Base-by-base conservation (phyloP, 345 rosid species). In the Gossypium turneri region DNA sequence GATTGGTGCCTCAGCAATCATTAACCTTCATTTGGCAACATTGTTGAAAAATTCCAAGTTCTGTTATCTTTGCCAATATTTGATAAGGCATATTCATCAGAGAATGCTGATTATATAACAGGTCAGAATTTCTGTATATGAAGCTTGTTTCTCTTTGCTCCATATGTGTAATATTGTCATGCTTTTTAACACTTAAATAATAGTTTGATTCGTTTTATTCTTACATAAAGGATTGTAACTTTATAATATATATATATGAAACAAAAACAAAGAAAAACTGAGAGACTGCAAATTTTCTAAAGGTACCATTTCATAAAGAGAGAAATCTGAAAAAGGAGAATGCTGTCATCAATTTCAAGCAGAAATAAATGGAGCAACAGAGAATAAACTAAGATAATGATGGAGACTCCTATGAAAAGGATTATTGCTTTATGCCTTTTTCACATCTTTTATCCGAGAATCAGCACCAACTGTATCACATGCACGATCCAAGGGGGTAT, bases 401-500 rank as follows among this genome's bases (percentile, higher is more conserved):
- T 44, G 41, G 7, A 82, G 41, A 78, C 65, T 75, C 74, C 69
- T 67, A 19, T 9, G 70, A 44, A 45, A 48, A 75, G 24, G 27
- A 75, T 20, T 25, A 75, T 20, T 2, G 74, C 53, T 67, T 77
- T 64, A 22, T 58, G 73, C 53, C 68, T 22, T 16, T 34, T 44
- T 58, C 43, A 53, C 57, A 12, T 24, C 56, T 69, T 55, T 62
- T 74, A 47, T 10, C 58, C 20, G 34, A 69, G 64, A 73, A 63
- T 66, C 75, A 41, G 59, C 52, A 41, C 73, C n/a, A 64, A 29
- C 20, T 34, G 20, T 20, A 70, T 82, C 81, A 85, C 38, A 86
- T 76, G 73, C 86, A 86, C 9, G 94, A 79, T 24, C 90, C 88
- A 1, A 83, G 86, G 1, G 84, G 73, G 77, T 79, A 84, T 19